Base-by-base conservation (phyloP, 2,329 filamentous ascomycete species). In the Aspergillus sp. region DNA sequence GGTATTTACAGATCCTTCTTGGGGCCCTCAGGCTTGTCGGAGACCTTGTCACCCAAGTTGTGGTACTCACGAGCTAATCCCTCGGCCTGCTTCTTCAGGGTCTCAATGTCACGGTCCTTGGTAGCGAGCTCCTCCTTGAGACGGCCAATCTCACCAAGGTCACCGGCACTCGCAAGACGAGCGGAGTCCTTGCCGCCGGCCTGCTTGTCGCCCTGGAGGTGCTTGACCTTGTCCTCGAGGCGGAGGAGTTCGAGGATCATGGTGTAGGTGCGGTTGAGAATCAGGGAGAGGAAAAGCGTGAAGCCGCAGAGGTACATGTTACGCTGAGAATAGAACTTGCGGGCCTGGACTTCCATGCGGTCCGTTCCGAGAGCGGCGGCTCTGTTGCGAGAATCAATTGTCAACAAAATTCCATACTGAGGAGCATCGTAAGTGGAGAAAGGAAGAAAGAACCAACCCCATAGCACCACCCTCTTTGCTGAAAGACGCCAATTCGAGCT, bases 241-340 rank as follows among this genome's bases (percentile, higher is more conserved):
- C 88, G 82, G 64, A 96, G 86, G 45, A 87, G 83, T 61, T 96
- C 90, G 57, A 95, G 81, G 64, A 96, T 95, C 88, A 97, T 91
- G 65, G 85, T 87, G 77, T 97, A 98, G 66, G 93, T 98, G 66
- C 93, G 91, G 84, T 98, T 97, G 68, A 75, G 88, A 73, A 98
- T 98, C 56, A 98, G 80, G 46, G 91, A 97, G 53, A 98, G 85
- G 83, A 98, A 97, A 55, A 98, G 85, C 4, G 93, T 98, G 79
- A 98, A 98, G 61, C 93, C 93, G 73, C 93, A 97, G 53, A 98
- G 90, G 76, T 98, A 98, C 93, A 98, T 98, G 83, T 98, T 98
- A 72, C 93, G 90, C 78, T 98, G 91, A 53, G 90, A 95, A 81
- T 98, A 98, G 80, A 98, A 98, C 76, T 98, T 98, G 80, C 93